Conservation (phyloP, 495 filamentous ascomycete genomes). For the Oidiodendron maius region DNA sequence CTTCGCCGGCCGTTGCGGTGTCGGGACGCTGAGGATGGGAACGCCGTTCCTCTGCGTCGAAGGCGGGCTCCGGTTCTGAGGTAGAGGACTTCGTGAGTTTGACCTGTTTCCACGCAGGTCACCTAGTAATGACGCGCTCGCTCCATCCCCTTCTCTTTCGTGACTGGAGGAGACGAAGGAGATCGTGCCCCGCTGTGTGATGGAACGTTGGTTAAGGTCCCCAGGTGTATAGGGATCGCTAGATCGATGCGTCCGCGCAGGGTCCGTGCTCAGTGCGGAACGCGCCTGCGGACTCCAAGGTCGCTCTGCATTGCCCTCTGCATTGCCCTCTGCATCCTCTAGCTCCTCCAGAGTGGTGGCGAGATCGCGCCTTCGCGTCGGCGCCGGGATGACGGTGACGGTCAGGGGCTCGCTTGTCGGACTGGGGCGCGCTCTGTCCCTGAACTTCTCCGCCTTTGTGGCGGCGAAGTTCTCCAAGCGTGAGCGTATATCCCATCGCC, state of each 20-base stretch:
- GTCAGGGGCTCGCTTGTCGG: constrained; percentile 35
- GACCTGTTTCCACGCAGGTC: not conserved
- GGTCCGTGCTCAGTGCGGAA: not conserved
- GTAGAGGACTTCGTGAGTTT: constrained; percentile 6
- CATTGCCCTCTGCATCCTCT: constrained; percentile 3
- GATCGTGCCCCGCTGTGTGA: constrained; percentile 17
- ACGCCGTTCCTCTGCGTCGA: constrained; percentile 12
- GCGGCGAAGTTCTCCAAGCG: constrained; percentile 19
- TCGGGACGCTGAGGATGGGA: constrained; percentile 17
- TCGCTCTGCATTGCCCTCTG: not conserved
- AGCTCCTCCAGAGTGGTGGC: constrained; percentile 14
- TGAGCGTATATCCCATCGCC: constrained; percentile 12
- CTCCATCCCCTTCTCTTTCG: not conserved
- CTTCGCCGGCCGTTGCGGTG: constrained; percentile 13
- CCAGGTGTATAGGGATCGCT: constrained; percentile 19
- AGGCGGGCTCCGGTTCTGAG: constrained; percentile 2
- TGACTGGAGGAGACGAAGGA: constrained; percentile 15
- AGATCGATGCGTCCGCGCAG: constrained; percentile 5
- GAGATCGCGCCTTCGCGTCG: constrained; percentile 35
- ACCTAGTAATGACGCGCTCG: not conserved
- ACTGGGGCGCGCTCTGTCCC: constrained; percentile 21
- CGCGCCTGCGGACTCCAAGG: not conserved
- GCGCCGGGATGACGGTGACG: constrained; percentile 64
- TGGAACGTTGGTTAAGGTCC: constrained; percentile 6
- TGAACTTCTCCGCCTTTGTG: constrained; percentile 26